These are phyloP conservation scores for Nothopassalora personata DNA, from an alignment of 2,329 filamentous ascomycete genomes.

Conservation along the genomic window DNA sequence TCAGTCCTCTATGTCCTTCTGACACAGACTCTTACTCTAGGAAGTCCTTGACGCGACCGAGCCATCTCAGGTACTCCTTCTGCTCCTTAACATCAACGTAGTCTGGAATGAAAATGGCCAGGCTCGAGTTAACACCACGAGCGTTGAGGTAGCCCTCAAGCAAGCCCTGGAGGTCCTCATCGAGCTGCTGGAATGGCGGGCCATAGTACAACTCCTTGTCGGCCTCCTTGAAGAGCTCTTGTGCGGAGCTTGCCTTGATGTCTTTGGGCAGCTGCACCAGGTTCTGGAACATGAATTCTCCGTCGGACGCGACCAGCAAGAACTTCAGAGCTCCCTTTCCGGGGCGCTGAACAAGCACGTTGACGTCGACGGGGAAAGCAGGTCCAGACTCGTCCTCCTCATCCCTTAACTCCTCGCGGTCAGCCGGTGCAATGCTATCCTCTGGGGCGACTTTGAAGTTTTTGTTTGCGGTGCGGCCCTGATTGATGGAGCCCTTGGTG, in stretches of 20 bases:
- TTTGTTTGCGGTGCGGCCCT: constrained; percentile 45
- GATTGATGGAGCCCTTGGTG: constrained; percentile 52
- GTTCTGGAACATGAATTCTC: constrained; percentile 81
- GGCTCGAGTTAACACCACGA: constrained; percentile 77
- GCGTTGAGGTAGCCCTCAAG: constrained; percentile 93
- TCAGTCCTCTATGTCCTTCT: background rate
- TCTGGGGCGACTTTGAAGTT: constrained; percentile 53
- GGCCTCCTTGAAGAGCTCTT: constrained; percentile 61
- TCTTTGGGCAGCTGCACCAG: constrained; percentile 79
- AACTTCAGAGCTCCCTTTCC: constrained; percentile 80
- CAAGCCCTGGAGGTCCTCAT: constrained; percentile 89
- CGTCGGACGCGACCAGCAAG: constrained; percentile 80
- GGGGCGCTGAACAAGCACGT: constrained; percentile 83
- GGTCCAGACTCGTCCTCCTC: constrained; percentile 49
- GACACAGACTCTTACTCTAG: constrained; percentile 50
- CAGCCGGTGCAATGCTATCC: constrained; percentile 52
- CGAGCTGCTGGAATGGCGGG: constrained; percentile 86
- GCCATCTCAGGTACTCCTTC: constrained; percentile 89
- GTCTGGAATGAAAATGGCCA: constrained; percentile 88
- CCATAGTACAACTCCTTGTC: constrained; percentile 77
- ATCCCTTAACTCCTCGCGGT: constrained; percentile 54
- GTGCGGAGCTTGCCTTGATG: constrained; percentile 56
- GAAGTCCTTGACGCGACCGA: constrained; percentile 78
- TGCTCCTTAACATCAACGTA: constrained; percentile 99
- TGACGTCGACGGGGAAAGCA: constrained; percentile 74